Evolutionary conservation across 768 basidiomycete genomes (phyloP).

Genomic region (Lactarius sp.): DNA sequence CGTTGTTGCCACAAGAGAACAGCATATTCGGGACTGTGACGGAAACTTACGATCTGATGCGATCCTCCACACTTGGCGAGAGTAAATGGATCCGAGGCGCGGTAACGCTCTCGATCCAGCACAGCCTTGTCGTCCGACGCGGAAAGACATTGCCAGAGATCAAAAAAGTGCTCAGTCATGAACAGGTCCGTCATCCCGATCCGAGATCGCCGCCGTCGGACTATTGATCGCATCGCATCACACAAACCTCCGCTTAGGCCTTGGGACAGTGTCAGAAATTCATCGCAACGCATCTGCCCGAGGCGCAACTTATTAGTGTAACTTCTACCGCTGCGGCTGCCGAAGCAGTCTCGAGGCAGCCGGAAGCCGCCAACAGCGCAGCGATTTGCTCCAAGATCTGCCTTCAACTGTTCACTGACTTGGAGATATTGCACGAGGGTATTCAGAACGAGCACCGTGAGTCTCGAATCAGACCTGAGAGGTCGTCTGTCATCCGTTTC

Average conservation of each 20-base stretch:
- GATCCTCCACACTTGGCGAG: conserved; percentile 36
- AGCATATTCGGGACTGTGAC: conserved; percentile 66
- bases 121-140: conserved; percentile 60
- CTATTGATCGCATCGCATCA: background rate
- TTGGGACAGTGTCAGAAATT: conserved; percentile 74
- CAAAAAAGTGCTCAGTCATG: conserved; percentile 64
- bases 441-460: conserved; percentile 61
- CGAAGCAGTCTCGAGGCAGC: conserved; percentile 38
- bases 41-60: conserved; percentile 68
- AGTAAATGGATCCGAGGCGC: conserved; percentile 55
- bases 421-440: conserved; percentile 54
- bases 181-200: conserved; percentile 49
- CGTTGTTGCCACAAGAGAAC: conserved; percentile 79
- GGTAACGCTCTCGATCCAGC: conserved; percentile 54
- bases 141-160: conserved; percentile 56
- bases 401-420: conserved; percentile 51
- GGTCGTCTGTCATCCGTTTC: background rate
- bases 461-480: background rate
- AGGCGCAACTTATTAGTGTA: conserved; percentile 48
- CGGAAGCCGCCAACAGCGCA: conserved; percentile 47
- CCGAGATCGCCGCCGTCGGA: background rate
- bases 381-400: conserved; percentile 74
- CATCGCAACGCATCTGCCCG: conserved; percentile 48
- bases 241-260: conserved; percentile 41
- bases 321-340: conserved; percentile 74